Evolutionary conservation across 169 alveolate species (phyloP), one percentile per base, ranked within the genome.

Genomic region (Cystoisospora suis): DNA sequence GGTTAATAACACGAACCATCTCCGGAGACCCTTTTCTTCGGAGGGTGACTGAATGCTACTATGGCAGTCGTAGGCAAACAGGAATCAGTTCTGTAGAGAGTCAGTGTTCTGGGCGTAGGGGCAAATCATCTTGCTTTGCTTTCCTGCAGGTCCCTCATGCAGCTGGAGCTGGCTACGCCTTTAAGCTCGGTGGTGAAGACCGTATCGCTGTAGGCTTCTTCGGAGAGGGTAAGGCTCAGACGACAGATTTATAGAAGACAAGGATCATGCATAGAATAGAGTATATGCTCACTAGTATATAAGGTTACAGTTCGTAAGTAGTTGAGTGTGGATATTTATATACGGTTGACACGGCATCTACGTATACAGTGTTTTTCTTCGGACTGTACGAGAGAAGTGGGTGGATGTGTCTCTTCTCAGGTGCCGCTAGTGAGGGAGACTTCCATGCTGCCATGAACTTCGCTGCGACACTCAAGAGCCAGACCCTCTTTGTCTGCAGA

Each of bases 381-480:
- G n/a, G n/a, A n/a, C n/a, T n/a, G n/a, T n/a, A n/a, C n/a, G n/a
- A n/a, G n/a, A n/a, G n/a, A n/a, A n/a, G n/a, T n/a, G n/a, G n/a
- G n/a, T n/a, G n/a, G n/a, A n/a, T n/a, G n/a, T 61, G 6, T 6
- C 46, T 72, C 46, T 6, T 7, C 15, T 0, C 61, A 89, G 93
- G 99, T 17, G 99, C 99, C 27, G 99, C 99, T 4, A 96, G 99
- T 47, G 99, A 98, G 94, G 99, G 99, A 42, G 99, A 98, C 94
- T 97, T 97, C 93, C 99, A 98, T 90, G 97, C 99, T 27, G 99
- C 99, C 72, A 75, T 98, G 92, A 98, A 98, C 96, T 97, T 98
- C 92, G 99, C 99, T 15, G 97, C 99, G 17, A 98, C 98, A 47
- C 93, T 98, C 42, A 94, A 96, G 92, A 86, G 97, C 36, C 97